Evolutionary conservation across 164 flowering plant genomes (phyloP), one percentile per base, ranked within the genome.

Genomic region (Protea cynaroides): DNA sequence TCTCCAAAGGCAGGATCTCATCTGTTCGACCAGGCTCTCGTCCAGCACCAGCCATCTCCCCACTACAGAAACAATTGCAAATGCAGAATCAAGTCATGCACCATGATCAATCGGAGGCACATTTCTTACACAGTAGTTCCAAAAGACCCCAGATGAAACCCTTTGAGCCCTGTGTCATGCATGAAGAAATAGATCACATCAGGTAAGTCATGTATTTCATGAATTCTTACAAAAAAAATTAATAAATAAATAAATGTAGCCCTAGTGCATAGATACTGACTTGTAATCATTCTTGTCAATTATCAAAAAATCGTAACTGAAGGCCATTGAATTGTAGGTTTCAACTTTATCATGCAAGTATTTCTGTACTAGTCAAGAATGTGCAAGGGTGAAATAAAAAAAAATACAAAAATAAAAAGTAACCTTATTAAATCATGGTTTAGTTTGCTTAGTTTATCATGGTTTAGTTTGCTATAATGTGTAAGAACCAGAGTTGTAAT

Each of bases 1-100:
- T 86, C 62, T 65, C 81, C 25, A 88, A 84, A 66, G 86, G 86
- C n/a, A 88, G 82, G 76, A 62, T 84, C 51, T 52, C 74, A 24
- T 62, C 82, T 11, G 68, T 69, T 12, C 65, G 84, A 58, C 38
- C 79, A 11, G 92, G 88, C 22, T 62, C 81, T 5, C 85, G 92
- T 25, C 71, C 78, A 14, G 85, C 82, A 11, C 81, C 88, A 7
- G 8, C 67, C 25, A 21, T 63, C 59, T 73, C 83, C 4, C 73
- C 80, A 3, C 59, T 80, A 4, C 78, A 60, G 1, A 72, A 40
- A 61, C 82, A 84, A 22, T 4, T 47, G 19, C 52, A 47, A 15
- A 61, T 82, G 12, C 71, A 79, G 61, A 69, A 62, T 59, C 69
- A 59, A 60, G 61, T 22, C 23, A 23, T 61, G 22, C 65, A 37